A percentile compares a stretch with the other conserved stretches of the same genome.
Conservation (phyloP, 305 asterid genomes). For the Striga hermonthica region DNA sequence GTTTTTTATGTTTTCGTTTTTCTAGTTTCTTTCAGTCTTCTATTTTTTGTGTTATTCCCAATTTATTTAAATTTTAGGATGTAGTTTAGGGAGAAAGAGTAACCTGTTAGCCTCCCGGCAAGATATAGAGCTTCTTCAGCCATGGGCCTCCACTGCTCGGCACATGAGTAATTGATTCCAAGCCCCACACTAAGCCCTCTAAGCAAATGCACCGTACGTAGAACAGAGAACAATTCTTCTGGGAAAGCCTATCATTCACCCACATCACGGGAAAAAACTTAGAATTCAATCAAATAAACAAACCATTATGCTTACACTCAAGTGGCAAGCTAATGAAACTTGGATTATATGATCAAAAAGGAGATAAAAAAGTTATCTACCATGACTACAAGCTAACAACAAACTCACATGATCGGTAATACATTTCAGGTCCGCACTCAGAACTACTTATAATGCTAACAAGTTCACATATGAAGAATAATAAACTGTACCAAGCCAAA, state of each 20-base stretch:
- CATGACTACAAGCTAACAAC: background rate
- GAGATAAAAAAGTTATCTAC: background rate
- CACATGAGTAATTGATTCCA: slow-evolving; percentile 88
- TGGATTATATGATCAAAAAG: background rate
- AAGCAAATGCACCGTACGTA: slow-evolving; percentile 85
- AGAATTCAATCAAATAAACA: background rate
- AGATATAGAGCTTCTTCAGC: slow-evolving; percentile 81
- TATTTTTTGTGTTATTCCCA: background rate
- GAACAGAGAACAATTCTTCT: slow-evolving; percentile 94
- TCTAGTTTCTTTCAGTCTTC: background rate
- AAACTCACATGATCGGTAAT: background rate
- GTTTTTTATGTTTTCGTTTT: too few relatives aligned
- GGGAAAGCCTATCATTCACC: slow-evolving; percentile 69
- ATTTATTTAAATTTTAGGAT: background rate
- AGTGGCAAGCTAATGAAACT: background rate
- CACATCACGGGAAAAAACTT: slow-evolving; percentile 4
- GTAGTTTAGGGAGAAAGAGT: background rate
- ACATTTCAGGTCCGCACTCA: background rate
- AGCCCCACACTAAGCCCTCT: slow-evolving; percentile 97
- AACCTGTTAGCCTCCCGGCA: slow-evolving; percentile 78
- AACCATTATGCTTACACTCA: background rate
- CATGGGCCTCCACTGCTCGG: slow-evolving; percentile 94
- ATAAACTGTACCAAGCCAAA: background rate
- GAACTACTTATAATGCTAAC: background rate
- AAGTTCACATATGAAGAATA: slow-evolving; percentile 4